Evolutionary conservation across 2,329 filamentous ascomycete genomes (phyloP).

Genomic region (Arthrobotrys iridis): DNA sequence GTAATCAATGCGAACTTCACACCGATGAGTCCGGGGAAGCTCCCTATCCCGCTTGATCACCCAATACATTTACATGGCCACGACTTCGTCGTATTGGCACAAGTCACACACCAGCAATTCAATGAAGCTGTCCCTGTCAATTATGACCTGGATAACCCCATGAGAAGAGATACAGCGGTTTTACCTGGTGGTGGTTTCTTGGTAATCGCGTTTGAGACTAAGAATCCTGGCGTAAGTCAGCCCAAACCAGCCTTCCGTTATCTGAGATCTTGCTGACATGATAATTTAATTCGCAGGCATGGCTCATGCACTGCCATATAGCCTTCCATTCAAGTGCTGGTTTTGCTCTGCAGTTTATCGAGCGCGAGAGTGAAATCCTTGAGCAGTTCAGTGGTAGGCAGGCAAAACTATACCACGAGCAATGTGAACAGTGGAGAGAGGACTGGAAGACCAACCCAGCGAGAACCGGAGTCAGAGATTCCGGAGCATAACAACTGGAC

Average conservation of each 20-base stretch:
- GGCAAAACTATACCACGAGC: conserved; percentile 16
- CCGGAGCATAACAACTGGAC: conserved; percentile 24
- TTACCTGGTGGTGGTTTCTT: conserved; percentile 64
- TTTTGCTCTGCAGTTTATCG: conserved; percentile 67
- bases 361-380: conserved; percentile 53
- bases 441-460: conserved; percentile 30
- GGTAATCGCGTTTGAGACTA: conserved; percentile 66
- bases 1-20: conserved; percentile 59
- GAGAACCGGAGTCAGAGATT: conserved; percentile 2
- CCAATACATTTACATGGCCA: conserved; percentile 68
- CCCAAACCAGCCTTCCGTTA: neutral
- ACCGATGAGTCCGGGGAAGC: neutral
- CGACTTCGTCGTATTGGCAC: conserved; percentile 63
- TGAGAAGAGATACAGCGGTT: conserved; percentile 67
- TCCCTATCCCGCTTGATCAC: conserved; percentile 59
- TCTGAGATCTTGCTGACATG: neutral
- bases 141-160: conserved; percentile 63
- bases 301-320: conserved; percentile 61
- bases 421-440: conserved; percentile 36
- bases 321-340: conserved; percentile 69
- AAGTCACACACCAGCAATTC: conserved; percentile 34
- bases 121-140: neutral
- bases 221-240: conserved; percentile 64
- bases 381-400: neutral
- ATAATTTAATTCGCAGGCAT: conserved; percentile 27